Base-by-base conservation (phyloP, 2,329 filamentous ascomycete species). In the Fonsecaea nubica region DNA sequence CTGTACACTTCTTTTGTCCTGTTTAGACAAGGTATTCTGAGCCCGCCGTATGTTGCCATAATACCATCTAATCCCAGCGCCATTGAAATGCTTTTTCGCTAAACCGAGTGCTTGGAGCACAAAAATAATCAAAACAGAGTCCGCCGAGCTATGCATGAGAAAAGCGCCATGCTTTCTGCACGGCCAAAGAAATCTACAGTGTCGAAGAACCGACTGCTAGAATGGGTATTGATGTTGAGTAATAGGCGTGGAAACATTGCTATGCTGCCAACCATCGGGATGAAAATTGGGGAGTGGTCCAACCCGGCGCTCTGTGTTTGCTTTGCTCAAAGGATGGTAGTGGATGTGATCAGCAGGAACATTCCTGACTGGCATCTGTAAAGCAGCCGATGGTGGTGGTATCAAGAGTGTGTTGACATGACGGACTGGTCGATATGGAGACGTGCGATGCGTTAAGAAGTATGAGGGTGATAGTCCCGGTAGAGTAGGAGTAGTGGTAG, bases 391-490 rank as follows among this genome's bases (percentile, higher is more conserved):
- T 0, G 93, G 91, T 6, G 93, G 92, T 36, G 93, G 93, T 65
- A 95, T 92, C 35, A 97, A 84, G n/a, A 98, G 86, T 0, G 92
- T 96, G 72, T 95, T 93, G 66, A 97, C 92, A 67, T 92, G 87
- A 61, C 93, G 90, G 45, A 97, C 90, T 1, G 94, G 94, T 70
- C 92, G 91, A 79, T 98, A 98, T 2, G 95, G 95, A 63, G 94
- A 98, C 69, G 91, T 89, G 64, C 95, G 87, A 76, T 97, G 92
- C 74, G 92, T 90, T 42, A 97, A 83, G 78, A 96, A 96, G 74
- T 92, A 87, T 10, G 91, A 93, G 0, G 94, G 94, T 36, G 95
- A 98, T 70, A 95, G 86, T 36, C 91, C 90, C 53, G 88, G 87
- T 32, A 69, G 64, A 5, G 90, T 89, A 8, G 88, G 80, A 2